Evolutionary conservation across 768 basidiomycete species (phyloP).

Genomic region (Macrolepiota dolichaula): DNA sequence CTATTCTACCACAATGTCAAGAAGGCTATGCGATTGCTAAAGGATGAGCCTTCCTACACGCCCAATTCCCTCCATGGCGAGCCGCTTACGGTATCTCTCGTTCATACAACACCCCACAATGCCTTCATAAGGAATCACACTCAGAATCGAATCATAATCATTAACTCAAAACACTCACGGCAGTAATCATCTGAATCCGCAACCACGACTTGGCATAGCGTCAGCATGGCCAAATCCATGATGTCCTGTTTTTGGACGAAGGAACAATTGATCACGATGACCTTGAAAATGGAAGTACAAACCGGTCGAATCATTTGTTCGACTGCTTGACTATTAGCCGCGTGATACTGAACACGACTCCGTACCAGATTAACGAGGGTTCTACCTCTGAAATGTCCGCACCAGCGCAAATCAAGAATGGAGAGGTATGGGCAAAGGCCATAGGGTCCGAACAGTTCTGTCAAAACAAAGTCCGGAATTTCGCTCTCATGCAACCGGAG

Average conservation of each 20-base stretch:
- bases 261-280: slow-evolving; percentile 56
- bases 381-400: slow-evolving; percentile 47
- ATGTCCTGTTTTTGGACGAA: slow-evolving; percentile 54
- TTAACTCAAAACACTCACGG: slow-evolving; percentile 36
- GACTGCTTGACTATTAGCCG: background rate
- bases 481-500: slow-evolving; percentile 58
- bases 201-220: slow-evolving; percentile 44
- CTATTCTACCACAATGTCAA: background rate
- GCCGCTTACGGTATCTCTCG: slow-evolving; percentile 49
- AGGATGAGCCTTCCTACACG: slow-evolving; percentile 15
- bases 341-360: slow-evolving; percentile 25
- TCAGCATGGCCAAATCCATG: slow-evolving; percentile 42
- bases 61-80: slow-evolving; percentile 27
- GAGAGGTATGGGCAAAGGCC: slow-evolving; percentile 45
- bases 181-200: slow-evolving; percentile 45
- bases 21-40: slow-evolving; percentile 1
- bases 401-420: slow-evolving; percentile 57
- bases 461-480: slow-evolving; percentile 44
- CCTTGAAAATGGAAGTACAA: slow-evolving; percentile 33
- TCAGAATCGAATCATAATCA: background rate
- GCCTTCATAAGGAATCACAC: slow-evolving; percentile 26
- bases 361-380: slow-evolving; percentile 48
- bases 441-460: slow-evolving; percentile 31
- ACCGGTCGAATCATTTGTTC: background rate
- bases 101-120: slow-evolving; percentile 51